These are phyloP conservation scores for Cymbopogon citratus DNA, from an alignment of 176 grass and related monocot genomes.

Conservation along the genomic window DNA sequence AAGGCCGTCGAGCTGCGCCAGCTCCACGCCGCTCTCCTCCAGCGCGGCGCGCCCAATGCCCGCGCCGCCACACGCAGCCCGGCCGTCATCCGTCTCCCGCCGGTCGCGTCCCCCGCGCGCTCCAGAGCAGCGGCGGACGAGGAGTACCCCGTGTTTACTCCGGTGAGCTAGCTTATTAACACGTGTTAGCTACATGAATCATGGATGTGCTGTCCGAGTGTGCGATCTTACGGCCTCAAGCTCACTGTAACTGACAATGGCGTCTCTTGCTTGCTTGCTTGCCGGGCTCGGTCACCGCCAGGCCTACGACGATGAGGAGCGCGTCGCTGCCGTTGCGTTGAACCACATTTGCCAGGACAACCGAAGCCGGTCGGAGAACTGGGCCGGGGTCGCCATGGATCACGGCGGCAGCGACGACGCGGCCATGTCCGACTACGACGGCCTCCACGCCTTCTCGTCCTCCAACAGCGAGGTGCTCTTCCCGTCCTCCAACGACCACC, in stretches of 20 bases:
- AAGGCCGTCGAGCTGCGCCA: conserved; percentile 86
- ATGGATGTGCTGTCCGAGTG: too few species aligned
- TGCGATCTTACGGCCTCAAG: neutral
- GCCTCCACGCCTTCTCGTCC: conserved; percentile 48
- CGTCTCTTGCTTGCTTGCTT: neutral
- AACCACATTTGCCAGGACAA: conserved; percentile 62
- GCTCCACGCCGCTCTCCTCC: conserved; percentile 76
- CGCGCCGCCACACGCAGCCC: conserved; percentile 42
- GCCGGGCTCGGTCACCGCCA: conserved; percentile 9
- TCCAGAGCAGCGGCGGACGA: conserved; percentile 37
- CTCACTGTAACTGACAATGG: neutral
- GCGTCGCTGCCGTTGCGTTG: conserved; percentile 17
- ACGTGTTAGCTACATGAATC: neutral
- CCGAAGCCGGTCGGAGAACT: conserved; percentile 73
- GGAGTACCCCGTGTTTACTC: conserved; percentile 84
- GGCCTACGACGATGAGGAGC: conserved; percentile 66
- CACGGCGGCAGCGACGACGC: conserved; percentile 42
- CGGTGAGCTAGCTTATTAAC: conserved; percentile 44
- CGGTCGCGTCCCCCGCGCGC: conserved; percentile 47
- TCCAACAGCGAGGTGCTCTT: conserved; percentile 59
- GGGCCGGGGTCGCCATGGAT: conserved; percentile 51
- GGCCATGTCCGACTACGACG: conserved; percentile 42
- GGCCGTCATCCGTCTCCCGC: conserved; percentile 50
- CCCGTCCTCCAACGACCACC: conserved; percentile 47
- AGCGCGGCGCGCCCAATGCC: conserved; percentile 31